These are phyloP conservation scores for Gastrolobium bilobum DNA, from an alignment of 306 rosid species.

Conservation along the genomic window DNA sequence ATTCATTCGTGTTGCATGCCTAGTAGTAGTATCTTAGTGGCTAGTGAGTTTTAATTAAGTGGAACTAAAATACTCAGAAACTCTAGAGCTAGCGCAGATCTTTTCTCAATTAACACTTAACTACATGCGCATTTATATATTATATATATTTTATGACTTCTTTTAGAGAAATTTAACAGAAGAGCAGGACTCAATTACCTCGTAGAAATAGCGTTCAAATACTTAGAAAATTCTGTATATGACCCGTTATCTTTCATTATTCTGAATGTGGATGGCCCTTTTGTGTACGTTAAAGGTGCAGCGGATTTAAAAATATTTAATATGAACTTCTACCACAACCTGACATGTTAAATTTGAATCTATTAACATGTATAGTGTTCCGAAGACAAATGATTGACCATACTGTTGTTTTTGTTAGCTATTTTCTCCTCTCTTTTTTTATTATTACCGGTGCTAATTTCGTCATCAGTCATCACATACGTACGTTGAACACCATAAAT, in stretches of 20 bases:
- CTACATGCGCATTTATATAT: too few relatives aligned
- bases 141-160: neutral
- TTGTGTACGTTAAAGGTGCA: conserved; percentile 33
- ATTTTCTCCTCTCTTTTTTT: neutral
- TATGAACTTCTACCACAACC: conserved; percentile 9
- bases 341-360: neutral
- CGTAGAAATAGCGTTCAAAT: neutral
- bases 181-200: neutral
- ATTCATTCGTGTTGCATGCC: neutral
- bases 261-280: conserved; percentile 26
- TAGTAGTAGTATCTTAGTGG: neutral
- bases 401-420: neutral
- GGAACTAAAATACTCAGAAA: neutral
- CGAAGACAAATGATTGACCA: neutral
- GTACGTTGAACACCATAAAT: too few relatives aligned
- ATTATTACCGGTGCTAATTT: too few relatives aligned
- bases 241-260: neutral
- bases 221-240: neutral
- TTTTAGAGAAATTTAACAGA: too few relatives aligned
- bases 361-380: neutral
- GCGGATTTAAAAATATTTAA: neutral
- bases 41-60: neutral
- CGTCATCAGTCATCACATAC: too few relatives aligned
- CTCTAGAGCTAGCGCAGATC: neutral
- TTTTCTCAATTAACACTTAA: neutral